Percentiles rank a stretch among this genome's conserved stretches.
Evolutionary conservation across 2,329 filamentous ascomycete genomes (phyloP).

Genomic region (Sporothrix brasiliensis): DNA sequence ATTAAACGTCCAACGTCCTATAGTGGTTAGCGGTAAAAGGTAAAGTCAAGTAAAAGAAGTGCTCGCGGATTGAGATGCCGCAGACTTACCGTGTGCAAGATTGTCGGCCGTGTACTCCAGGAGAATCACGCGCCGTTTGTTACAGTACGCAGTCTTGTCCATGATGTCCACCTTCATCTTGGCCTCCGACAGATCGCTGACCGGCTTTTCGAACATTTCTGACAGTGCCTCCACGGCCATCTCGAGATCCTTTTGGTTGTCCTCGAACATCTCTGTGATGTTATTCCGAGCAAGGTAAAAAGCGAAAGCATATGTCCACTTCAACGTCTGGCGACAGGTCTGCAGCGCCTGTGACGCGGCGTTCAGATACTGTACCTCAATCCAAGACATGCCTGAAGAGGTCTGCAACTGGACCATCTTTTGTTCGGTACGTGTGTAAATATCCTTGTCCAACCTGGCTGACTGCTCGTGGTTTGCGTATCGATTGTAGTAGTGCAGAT

Average conservation of each 20-base stretch:
- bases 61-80: too few species aligned
- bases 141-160: slow-evolving; percentile 98
- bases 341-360: slow-evolving; percentile 91
- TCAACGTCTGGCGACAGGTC: slow-evolving; percentile 95
- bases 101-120: slow-evolving; percentile 93
- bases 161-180: slow-evolving; percentile 97
- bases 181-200: slow-evolving; percentile 78
- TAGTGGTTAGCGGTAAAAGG: background rate
- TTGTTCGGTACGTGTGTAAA: slow-evolving; percentile 94
- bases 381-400: slow-evolving; percentile 96
- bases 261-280: slow-evolving; percentile 93
- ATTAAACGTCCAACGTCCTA: slow-evolving; percentile 36
- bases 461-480: slow-evolving; percentile 99
- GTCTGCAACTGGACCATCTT: slow-evolving; percentile 98
- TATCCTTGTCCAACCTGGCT: slow-evolving; percentile 92
- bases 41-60: background rate
- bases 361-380: slow-evolving; percentile 96
- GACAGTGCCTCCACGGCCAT: slow-evolving; percentile 95
- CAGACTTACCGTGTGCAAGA: slow-evolving; percentile 73
- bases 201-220: slow-evolving; percentile 99
- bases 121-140: slow-evolving; percentile 84
- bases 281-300: slow-evolving; percentile 98
- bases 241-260: slow-evolving; percentile 97
- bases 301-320: slow-evolving; percentile 99
- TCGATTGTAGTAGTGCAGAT: slow-evolving; percentile 97